Evolutionary conservation across 2,329 filamentous ascomycete genomes (phyloP).

Genomic region (Fusarium guadeloupense): DNA sequence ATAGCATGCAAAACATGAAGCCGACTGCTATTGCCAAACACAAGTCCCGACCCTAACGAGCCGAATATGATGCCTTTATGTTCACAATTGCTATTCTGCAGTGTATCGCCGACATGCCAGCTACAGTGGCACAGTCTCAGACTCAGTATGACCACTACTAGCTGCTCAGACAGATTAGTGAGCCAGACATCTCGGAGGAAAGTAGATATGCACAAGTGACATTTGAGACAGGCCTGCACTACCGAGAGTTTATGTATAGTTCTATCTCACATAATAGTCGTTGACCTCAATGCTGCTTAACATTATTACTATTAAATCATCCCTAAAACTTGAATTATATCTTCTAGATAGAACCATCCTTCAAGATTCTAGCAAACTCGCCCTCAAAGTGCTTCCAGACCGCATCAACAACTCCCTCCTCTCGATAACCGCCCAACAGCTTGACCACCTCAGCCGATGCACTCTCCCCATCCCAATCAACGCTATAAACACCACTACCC

Average conservation of each 20-base stretch:
- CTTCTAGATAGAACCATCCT: neutral
- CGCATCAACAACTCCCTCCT: conserved; percentile 32
- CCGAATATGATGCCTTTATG: no score
- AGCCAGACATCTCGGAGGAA: no score
- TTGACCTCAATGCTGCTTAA: neutral
- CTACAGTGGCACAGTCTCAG: no score
- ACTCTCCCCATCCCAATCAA: conserved; percentile 38
- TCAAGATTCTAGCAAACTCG: conserved; percentile 38
- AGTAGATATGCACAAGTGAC: no score
- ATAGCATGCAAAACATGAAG: conserved; percentile 16
- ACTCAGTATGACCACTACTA: no score
- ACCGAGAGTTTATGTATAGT: no score
- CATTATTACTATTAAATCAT: neutral
- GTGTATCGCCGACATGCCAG: no score
- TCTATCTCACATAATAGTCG: no score
- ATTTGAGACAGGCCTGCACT: no score
- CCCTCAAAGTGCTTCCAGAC: conserved; percentile 37
- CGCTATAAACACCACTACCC: conserved; percentile 40
- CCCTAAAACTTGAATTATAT: rapidly evolving
- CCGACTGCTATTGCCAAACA: neutral
- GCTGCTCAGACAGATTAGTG: no score
- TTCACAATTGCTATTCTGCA: no score
- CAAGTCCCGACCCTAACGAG: no score
- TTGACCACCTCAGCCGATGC: conserved; percentile 21
- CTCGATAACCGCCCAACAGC: conserved; percentile 22